A percentile compares a stretch with the other conserved stretches of the same genome.
phyloP scores from a whole-genome alignment of 2,329 filamentous ascomycete genomes.

The Tolypocladium paradoxum region DNA sequence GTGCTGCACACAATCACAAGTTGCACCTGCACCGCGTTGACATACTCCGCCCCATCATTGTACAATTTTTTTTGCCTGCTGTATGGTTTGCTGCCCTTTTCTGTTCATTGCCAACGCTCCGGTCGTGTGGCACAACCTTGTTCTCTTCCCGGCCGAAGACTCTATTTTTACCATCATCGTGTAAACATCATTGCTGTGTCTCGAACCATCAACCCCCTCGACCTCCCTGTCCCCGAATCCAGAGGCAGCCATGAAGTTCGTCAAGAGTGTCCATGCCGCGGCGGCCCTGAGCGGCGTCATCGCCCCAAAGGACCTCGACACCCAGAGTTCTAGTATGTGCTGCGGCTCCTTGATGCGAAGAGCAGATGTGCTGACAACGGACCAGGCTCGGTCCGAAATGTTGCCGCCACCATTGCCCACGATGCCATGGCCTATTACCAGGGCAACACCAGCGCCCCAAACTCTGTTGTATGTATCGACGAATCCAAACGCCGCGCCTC shows the following conservation, averaged over 20 bases:
- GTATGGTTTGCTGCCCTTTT: not conserved
- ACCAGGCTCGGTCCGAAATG: slow-evolving; percentile 49
- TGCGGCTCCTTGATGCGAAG: not conserved
- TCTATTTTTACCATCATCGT: not conserved
- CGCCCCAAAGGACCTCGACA: slow-evolving; percentile 27
- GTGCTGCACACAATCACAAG: not conserved
- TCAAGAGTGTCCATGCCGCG: slow-evolving; percentile 11
- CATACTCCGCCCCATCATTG: too few species aligned
- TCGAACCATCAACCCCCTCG: not conserved
- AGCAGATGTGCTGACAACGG: slow-evolving; percentile 8
- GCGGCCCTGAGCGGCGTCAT: slow-evolving; percentile 15
- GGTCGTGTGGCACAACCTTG: not conserved
- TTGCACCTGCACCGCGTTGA: not conserved
- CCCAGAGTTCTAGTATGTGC: slow-evolving; percentile 23
- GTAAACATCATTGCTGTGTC: not conserved
- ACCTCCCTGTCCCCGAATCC: not conserved
- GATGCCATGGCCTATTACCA: slow-evolving; percentile 55
- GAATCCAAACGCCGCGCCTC: not conserved
- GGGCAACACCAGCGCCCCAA: slow-evolving; percentile 44
- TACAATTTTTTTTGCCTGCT: not conserved
- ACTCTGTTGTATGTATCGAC: slow-evolving; percentile 25
- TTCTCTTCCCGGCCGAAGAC: slow-evolving; percentile 4
- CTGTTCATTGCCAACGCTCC: not conserved
- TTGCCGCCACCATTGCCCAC: slow-evolving; percentile 48
- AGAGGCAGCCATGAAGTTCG: slow-evolving; percentile 12